Conservation (phyloP, 352 stramenopile genomes). For the Globisporangium echinulatum region DNA sequence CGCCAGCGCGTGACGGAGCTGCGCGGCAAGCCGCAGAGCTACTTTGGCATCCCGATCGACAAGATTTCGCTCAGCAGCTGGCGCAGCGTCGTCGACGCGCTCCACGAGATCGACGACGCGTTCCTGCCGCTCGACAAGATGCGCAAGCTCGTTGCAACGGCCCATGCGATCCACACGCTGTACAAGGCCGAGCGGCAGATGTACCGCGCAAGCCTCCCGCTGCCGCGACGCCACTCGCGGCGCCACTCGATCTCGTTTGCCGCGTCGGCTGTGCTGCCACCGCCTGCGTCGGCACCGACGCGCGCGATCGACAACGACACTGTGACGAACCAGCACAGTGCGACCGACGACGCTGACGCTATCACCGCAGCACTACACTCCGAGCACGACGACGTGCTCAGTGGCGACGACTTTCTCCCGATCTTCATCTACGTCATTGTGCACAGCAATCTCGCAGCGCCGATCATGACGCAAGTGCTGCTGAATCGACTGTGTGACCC, state of each 20-base stretch:
- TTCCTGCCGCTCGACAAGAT: constrained; percentile 82
- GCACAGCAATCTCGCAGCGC: constrained; percentile 62
- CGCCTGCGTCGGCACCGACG: constrained; percentile 6
- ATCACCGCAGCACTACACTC: constrained; percentile 1
- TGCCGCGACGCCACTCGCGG: constrained; percentile 16
- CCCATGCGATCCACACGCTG: constrained; percentile 65
- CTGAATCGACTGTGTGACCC: constrained; percentile 80
- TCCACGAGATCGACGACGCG: constrained; percentile 80
- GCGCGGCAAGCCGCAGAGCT: constrained; percentile 67
- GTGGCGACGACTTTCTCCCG: constrained; percentile 79
- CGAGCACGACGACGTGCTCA: constrained; percentile 63
- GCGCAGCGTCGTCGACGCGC: constrained; percentile 56
- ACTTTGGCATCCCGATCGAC: constrained; percentile 71
- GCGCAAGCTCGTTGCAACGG: constrained; percentile 67
- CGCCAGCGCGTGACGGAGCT: constrained; percentile 56
- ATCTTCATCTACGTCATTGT: constrained; percentile 90
- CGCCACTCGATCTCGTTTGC: constrained; percentile 30
- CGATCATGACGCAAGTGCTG: constrained; percentile 77
- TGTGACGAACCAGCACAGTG: neutral
- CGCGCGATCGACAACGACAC: neutral
- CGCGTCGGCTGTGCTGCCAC: constrained; percentile 6
- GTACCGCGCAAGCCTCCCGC: constrained; percentile 23
- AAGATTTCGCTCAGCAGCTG: constrained; percentile 80
- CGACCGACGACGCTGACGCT: constrained; percentile 5
- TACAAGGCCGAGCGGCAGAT: constrained; percentile 60